Percentiles rank a stretch among this genome's conserved stretches.
Conservation (phyloP, 176 grass and related monocot genomes). For the Carex parvula region DNA sequence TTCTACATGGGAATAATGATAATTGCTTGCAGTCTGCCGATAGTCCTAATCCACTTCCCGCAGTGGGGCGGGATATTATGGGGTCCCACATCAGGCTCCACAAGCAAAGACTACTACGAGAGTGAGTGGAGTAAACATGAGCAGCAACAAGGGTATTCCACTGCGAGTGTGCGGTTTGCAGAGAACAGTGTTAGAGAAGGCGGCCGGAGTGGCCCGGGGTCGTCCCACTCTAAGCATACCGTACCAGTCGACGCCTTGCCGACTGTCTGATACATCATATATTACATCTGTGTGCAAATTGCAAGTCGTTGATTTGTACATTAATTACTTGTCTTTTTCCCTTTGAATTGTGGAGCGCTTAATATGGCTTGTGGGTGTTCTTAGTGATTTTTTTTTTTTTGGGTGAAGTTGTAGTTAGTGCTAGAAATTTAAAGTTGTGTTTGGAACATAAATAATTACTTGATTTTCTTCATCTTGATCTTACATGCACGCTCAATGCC, state of each 20-base stretch:
- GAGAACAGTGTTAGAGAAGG: slow-evolving; percentile 71
- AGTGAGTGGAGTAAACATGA: slow-evolving; percentile 69
- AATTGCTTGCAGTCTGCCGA: slow-evolving; percentile 65
- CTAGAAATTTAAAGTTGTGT: neutral
- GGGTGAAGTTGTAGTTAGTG: neutral
- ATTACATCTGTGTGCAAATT: neutral
- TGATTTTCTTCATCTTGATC: too few relatives aligned
- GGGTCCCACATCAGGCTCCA: slow-evolving; percentile 29
- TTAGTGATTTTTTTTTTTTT: neutral
- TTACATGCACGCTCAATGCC: too few relatives aligned
- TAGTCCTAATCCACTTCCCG: slow-evolving; percentile 69
- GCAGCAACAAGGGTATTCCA: slow-evolving; percentile 38
- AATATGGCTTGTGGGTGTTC: neutral
- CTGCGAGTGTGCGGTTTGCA: slow-evolving; percentile 43
- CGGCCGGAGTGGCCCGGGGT: slow-evolving; percentile 5
- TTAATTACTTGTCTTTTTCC: neutral
- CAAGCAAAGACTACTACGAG: slow-evolving; percentile 67
- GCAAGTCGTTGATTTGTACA: neutral
- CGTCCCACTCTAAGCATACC: slow-evolving; percentile 44
- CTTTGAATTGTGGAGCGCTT: neutral
- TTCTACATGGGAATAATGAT: slow-evolving; percentile 93
- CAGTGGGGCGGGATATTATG: slow-evolving; percentile 67
- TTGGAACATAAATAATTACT: neutral
- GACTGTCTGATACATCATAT: slow-evolving; percentile 24
- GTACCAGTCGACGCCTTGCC: slow-evolving; percentile 47